A percentile compares a stretch with the other conserved stretches of the same genome.
Conservation (phyloP, 2,329 filamentous ascomycete species). For the Fusarium brachygibbosum region DNA sequence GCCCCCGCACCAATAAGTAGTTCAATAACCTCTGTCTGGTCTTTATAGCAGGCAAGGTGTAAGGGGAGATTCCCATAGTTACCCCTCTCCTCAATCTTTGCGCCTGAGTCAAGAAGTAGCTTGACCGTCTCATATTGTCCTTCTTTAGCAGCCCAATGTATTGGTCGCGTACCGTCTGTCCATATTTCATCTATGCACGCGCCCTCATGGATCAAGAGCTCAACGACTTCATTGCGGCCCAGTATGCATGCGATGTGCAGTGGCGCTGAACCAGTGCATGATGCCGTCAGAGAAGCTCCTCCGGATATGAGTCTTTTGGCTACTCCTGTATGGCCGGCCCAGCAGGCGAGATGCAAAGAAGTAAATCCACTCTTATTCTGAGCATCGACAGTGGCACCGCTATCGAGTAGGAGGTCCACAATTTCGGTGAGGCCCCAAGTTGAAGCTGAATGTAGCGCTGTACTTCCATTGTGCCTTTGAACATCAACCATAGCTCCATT, state of each 20-base stretch:
- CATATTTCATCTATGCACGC: neutral
- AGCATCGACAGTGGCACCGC: no score
- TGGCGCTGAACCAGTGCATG: neutral
- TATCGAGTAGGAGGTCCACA: neutral
- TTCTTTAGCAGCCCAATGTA: neutral
- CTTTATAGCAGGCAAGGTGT: neutral
- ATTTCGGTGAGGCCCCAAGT: accelerated
- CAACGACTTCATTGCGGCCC: neutral
- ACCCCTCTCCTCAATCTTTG: neutral
- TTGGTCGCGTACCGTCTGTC: neutral
- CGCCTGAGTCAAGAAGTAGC: neutral
- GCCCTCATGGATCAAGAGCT: neutral
- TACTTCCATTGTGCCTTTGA: neutral
- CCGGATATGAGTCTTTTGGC: neutral
- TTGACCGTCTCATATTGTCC: neutral
- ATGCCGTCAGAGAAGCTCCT: neutral
- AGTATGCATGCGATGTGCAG: neutral
- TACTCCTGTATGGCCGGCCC: no score
- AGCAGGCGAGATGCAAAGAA: neutral
- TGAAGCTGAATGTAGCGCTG: neutral
- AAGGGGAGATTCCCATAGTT: neutral
- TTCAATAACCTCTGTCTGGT: neutral
- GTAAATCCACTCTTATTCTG: neutral
- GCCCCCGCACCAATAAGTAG: neutral
- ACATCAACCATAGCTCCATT: neutral